These are phyloP conservation scores for Liquidambar formosana DNA, from an alignment of 164 flowering plant species.

Conservation along the genomic window DNA sequence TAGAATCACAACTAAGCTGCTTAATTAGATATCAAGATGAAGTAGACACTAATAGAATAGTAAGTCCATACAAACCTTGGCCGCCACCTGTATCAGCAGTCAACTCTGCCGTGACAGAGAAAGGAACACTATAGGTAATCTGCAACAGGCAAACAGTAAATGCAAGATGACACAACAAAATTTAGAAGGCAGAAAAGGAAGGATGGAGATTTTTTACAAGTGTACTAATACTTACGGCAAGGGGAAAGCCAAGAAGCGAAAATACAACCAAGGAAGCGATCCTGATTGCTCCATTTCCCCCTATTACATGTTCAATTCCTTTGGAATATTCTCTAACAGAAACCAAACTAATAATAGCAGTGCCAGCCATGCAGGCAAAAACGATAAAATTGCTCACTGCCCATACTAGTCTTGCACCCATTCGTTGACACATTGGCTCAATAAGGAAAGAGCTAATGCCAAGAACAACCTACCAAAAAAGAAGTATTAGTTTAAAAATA, in stretches of 20 bases:
- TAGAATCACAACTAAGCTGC: conserved; percentile 8
- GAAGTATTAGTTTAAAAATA: not conserved
- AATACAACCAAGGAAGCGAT: conserved; percentile 78
- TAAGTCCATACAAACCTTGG: conserved; percentile 63
- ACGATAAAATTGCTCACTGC: conserved; percentile 87
- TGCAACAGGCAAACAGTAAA: conserved; percentile 33
- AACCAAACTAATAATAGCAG: conserved; percentile 76
- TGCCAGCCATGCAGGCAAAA: conserved; percentile 89
- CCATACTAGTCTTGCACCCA: conserved; percentile 90
- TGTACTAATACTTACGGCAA: conserved; percentile 62
- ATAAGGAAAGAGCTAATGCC: conserved; percentile 88
- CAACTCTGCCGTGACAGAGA: conserved; percentile 85
- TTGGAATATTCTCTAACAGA: conserved; percentile 53
- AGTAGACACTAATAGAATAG: not conserved
- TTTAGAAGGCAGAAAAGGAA: not conserved
- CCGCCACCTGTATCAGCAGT: conserved; percentile 98
- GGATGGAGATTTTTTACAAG: not conserved
- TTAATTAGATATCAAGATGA: conserved; percentile 1
- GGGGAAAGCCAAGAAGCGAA: conserved; percentile 90
- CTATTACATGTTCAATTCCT: conserved; percentile 64
- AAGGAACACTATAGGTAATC: conserved; percentile 96
- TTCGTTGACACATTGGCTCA: conserved; percentile 82
- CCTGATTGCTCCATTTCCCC: conserved; percentile 44
- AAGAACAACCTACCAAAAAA: conserved; percentile 71
- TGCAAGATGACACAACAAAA: not conserved